Evolutionary conservation across 345 rosid genomes (phyloP).

Genomic region (Camelina neglecta): DNA sequence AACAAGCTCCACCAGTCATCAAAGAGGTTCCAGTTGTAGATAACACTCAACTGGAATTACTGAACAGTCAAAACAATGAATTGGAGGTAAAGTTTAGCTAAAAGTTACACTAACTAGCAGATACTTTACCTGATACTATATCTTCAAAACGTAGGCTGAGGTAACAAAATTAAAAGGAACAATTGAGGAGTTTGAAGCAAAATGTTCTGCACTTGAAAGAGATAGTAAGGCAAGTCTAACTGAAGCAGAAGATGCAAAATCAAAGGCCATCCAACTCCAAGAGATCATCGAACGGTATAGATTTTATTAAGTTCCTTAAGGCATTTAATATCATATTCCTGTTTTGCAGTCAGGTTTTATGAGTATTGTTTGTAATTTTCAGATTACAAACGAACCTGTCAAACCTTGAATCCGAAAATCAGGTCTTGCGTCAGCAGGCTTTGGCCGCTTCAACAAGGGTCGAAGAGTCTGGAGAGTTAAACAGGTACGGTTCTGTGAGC

Average conservation of each 20-base stretch:
- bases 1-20: slow-evolving; percentile 71
- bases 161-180: slow-evolving; percentile 47
- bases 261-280: slow-evolving; percentile 52
- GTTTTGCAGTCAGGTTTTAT: slow-evolving; percentile 4
- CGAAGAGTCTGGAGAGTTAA: slow-evolving; percentile 51
- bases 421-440: slow-evolving; percentile 73
- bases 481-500: slow-evolving; percentile 41
- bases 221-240: slow-evolving; percentile 47
- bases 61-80: slow-evolving; percentile 51
- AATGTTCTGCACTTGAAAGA: slow-evolving; percentile 49
- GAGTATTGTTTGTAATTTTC: slow-evolving; percentile 28
- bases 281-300: slow-evolving; percentile 56
- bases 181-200: slow-evolving; percentile 54
- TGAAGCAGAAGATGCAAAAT: slow-evolving; percentile 61
- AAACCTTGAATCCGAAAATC: slow-evolving; percentile 71
- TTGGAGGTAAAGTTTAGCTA: slow-evolving; percentile 53
- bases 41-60: slow-evolving; percentile 53
- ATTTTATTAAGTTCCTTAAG: slow-evolving; percentile 4
- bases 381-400: slow-evolving; percentile 60
- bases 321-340: slow-evolving; percentile 22
- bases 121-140: slow-evolving; percentile 34
- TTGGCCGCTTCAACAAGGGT: slow-evolving; percentile 52
- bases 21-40: slow-evolving; percentile 69
- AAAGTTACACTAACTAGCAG: slow-evolving; percentile 11
- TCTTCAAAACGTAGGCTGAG: slow-evolving; percentile 47